Percentiles rank a stretch among this genome's conserved stretches.
phyloP scores from a whole-genome alignment of 164 flowering plant genomes.

The Litsea cubeba region DNA sequence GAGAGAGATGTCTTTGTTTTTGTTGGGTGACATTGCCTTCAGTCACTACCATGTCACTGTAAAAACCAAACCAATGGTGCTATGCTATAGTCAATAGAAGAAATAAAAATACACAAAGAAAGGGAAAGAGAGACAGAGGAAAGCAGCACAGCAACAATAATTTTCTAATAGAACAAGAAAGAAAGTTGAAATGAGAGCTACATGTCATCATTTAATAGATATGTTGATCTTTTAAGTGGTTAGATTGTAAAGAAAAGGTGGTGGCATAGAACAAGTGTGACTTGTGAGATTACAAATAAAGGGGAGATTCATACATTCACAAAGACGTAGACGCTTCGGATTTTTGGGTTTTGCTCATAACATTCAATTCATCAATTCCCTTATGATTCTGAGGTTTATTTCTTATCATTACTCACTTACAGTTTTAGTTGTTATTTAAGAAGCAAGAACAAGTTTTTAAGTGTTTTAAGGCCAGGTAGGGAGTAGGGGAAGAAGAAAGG shows the following conservation, averaged over 20 bases:
- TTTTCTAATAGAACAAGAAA: no score
- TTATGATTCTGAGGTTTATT: constrained; percentile 9
- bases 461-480: neutral
- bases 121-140: neutral
- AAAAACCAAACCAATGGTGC: neutral
- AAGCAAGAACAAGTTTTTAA: constrained; percentile 4
- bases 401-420: no score
- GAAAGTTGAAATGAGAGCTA: neutral
- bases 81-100: neutral
- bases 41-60: neutral
- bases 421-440: neutral
- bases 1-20: neutral
- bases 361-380: constrained; percentile 25
- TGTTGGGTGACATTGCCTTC: neutral
- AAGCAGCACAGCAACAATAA: neutral
- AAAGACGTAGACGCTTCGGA: constrained; percentile 1
- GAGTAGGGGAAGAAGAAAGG: neutral
- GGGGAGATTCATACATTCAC: neutral
- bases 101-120: neutral
- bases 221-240: neutral
- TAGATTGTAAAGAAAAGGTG: neutral
- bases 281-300: neutral
- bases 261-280: neutral
- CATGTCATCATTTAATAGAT: neutral
- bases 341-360: constrained; percentile 7